These are phyloP conservation scores for Auriscalpium microsporum DNA, from an alignment of 768 basidiomycete genomes.

Conservation along the genomic window DNA sequence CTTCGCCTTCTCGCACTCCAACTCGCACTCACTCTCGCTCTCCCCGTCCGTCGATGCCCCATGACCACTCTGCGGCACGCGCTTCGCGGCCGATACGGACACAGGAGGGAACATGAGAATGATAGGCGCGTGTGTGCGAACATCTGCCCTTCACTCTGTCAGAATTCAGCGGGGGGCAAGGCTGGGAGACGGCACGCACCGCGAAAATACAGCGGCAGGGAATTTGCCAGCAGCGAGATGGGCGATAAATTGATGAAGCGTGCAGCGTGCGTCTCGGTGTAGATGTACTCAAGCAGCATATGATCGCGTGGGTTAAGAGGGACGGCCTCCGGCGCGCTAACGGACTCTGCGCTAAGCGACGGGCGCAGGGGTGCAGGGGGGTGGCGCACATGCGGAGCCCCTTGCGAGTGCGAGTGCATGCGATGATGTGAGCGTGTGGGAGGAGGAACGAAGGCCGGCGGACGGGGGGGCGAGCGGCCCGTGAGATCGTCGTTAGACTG, in stretches of 20 bases:
- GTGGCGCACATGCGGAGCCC: background rate
- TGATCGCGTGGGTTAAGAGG: conserved; percentile 57
- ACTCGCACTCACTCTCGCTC: background rate
- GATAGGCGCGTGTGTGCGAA: conserved; percentile 58
- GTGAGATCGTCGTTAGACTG: background rate
- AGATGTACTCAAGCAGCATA: conserved; percentile 52
- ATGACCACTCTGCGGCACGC: background rate
- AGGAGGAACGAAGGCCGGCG: background rate
- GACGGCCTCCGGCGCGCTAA: background rate
- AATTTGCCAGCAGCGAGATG: conserved; percentile 49
- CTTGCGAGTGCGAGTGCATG: background rate
- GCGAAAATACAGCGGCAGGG: conserved; percentile 51
- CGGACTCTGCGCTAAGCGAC: background rate
- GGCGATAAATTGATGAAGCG: conserved; percentile 64
- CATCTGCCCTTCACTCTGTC: conserved; percentile 31
- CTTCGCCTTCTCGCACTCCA: background rate
- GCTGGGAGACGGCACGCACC: conserved; percentile 29
- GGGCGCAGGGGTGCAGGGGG: background rate
- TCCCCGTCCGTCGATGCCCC: background rate
- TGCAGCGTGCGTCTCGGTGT: conserved; percentile 57
- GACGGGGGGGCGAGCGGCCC: too few species aligned
- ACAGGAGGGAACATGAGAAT: conserved; percentile 50
- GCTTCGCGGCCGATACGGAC: conserved; percentile 4
- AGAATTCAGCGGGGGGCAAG: background rate
- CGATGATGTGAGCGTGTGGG: background rate